These are phyloP conservation scores for Ottelia alismoides DNA, from an alignment of 106 monocot species.

Conservation along the genomic window DNA sequence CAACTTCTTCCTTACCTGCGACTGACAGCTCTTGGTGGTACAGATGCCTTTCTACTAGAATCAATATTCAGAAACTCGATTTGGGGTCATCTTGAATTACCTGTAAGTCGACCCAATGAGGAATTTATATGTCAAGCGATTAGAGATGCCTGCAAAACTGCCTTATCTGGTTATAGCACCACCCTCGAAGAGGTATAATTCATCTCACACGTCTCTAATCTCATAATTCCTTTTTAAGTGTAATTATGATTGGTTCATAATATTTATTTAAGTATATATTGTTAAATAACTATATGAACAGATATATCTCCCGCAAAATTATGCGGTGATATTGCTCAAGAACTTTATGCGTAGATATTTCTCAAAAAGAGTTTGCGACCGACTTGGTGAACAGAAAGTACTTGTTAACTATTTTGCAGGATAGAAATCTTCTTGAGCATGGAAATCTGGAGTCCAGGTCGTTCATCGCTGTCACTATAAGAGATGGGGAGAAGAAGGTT, in stretches of 20 bases:
- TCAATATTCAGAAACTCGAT: constrained; percentile 79
- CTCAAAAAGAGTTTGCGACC: no score
- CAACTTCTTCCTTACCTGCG: constrained; percentile 71
- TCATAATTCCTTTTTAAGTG: no score
- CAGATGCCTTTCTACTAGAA: constrained; percentile 93
- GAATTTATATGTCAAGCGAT: constrained; percentile 62
- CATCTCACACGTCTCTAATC: no score
- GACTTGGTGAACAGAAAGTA: no score
- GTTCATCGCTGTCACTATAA: constrained; percentile 46
- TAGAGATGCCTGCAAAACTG: constrained; percentile 68
- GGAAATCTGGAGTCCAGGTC: constrained; percentile 31
- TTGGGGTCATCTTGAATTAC: constrained; percentile 79
- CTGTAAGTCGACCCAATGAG: constrained; percentile 72
- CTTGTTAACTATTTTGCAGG: constrained; percentile 31
- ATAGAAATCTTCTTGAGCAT: constrained; percentile 41
- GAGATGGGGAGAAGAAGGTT: constrained; percentile 80
- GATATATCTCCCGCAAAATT: no score
- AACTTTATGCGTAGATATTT: no score
- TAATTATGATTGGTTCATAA: no score
- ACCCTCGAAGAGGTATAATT: constrained; percentile 71
- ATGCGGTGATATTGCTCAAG: no score
- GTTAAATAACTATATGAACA: no score
- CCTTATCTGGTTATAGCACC: constrained; percentile 50
- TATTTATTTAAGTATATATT: no score
- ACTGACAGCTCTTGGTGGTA: constrained; percentile 73